Evolutionary conservation across 2,329 filamentous ascomycete genomes (phyloP).

Genomic region (Cordyceps cicadae): DNA sequence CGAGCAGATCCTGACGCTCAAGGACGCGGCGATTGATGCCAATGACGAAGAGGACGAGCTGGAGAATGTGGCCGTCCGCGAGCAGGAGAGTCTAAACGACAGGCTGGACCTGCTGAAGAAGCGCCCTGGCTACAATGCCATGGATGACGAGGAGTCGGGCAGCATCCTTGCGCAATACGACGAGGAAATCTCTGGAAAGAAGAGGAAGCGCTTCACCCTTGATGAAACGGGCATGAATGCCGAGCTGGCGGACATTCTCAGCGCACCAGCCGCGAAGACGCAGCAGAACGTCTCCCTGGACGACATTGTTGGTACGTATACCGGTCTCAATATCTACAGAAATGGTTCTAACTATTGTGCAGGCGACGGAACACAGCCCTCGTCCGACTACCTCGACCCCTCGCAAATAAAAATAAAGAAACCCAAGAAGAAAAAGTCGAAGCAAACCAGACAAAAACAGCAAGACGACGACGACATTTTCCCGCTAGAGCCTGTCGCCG

Average conservation of each 20-base stretch:
- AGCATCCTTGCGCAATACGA: conserved; percentile 85
- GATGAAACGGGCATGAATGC: conserved; percentile 65
- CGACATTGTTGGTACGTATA: conserved; percentile 51
- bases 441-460: conserved; percentile 62
- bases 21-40: conserved; percentile 68
- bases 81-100: conserved; percentile 65
- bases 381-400: conserved; percentile 81
- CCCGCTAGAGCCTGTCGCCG: conserved; percentile 29
- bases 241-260: conserved; percentile 50
- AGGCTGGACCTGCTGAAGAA: conserved; percentile 83
- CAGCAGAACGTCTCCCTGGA: conserved; percentile 71
- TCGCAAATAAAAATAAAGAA: conserved; percentile 91
- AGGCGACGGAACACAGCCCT: conserved; percentile 23
- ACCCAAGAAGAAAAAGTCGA: conserved; percentile 83
- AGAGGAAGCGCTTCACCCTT: conserved; percentile 78
- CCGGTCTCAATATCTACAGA: background rate
- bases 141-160: conserved; percentile 56
- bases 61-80: conserved; percentile 57
- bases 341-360: conserved; percentile 12
- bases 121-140: conserved; percentile 79
- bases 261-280: conserved; percentile 48
- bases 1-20: conserved; percentile 89
- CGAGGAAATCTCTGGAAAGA: conserved; percentile 88
- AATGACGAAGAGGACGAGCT: conserved; percentile 86
- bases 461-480: conserved; percentile 56